These are phyloP conservation scores for Monosporascus ibericus DNA, from an alignment of 2,329 filamentous ascomycete genomes.

Conservation along the genomic window DNA sequence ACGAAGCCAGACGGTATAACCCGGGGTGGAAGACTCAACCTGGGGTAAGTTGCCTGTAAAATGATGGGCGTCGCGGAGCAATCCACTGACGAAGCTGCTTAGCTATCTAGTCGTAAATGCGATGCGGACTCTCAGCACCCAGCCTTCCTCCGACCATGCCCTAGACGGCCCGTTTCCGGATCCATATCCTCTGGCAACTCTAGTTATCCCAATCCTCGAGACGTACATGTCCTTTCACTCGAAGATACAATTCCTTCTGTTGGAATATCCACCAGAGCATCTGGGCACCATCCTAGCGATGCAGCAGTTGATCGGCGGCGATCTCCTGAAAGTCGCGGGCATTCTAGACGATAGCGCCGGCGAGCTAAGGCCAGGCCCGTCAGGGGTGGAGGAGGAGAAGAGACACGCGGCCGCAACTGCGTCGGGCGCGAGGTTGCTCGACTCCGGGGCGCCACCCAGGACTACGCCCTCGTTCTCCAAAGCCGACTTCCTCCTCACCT, in stretches of 20 bases:
- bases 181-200: conserved; percentile 47
- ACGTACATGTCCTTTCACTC: conserved; percentile 49
- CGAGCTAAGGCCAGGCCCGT: conserved; percentile 18
- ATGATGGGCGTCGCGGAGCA: not conserved
- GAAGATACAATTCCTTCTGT: conserved; percentile 48
- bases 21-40: conserved; percentile 51
- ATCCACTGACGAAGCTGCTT: conserved; percentile 2
- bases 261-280: conserved; percentile 54
- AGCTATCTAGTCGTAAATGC: conserved; percentile 56
- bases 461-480: conserved; percentile 34
- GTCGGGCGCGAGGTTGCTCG: too few species aligned
- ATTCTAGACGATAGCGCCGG: conserved; percentile 41
- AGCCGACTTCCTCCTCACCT: conserved; percentile 52
- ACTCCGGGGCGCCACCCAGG: too few species aligned
- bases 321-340: conserved; percentile 53
- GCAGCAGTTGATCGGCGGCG: conserved; percentile 49
- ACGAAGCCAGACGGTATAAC: conserved; percentile 41
- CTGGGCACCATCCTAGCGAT: conserved; percentile 51
- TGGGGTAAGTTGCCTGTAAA: conserved; percentile 39
- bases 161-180: conserved; percentile 50
- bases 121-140: conserved; percentile 52
- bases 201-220: conserved; percentile 56
- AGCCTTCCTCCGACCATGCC: conserved; percentile 42
- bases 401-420: too few species aligned
- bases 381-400: too few species aligned